A percentile compares a stretch with the other conserved stretches of the same genome.
These are phyloP conservation scores for Cydonia oblonga DNA, from an alignment of 331 rosid species.

Conservation along the genomic window DNA sequence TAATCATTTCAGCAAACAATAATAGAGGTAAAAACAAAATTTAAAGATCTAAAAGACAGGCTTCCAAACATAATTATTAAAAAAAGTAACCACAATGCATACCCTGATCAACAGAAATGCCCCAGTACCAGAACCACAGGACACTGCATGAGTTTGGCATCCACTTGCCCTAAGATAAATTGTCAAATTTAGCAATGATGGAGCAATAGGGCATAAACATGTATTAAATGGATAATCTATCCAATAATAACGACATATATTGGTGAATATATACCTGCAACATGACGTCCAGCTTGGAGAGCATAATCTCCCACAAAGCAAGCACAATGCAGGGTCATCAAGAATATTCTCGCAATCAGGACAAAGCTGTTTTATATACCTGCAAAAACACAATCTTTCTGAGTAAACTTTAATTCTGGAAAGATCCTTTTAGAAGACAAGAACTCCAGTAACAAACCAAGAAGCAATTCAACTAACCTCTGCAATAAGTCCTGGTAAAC, in stretches of 20 bases:
- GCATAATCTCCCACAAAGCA: conserved; percentile 87
- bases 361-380: conserved; percentile 78
- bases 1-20: neutral
- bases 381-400: conserved; percentile 17
- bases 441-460: neutral
- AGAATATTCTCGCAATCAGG: conserved; percentile 48
- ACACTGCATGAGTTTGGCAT: conserved; percentile 75
- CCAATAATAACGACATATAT: neutral
- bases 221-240: neutral
- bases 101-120: conserved; percentile 81
- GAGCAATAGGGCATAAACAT: neutral
- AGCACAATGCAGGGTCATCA: conserved; percentile 86
- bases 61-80: neutral
- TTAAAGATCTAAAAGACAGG: neutral
- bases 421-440: neutral
- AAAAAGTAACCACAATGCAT: conserved; percentile 3
- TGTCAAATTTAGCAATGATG: conserved; percentile 12
- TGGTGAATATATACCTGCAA: conserved; percentile 63
- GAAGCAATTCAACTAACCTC: conserved; percentile 41
- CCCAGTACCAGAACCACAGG: conserved; percentile 94
- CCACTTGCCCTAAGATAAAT: conserved; percentile 55
- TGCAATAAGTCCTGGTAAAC: conserved; percentile 87
- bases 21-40: neutral
- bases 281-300: conserved; percentile 82
- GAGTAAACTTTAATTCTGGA: neutral